These are phyloP conservation scores for Talaromyces sp. DNA, from an alignment of 2,329 filamentous ascomycete species.

Conservation along the genomic window DNA sequence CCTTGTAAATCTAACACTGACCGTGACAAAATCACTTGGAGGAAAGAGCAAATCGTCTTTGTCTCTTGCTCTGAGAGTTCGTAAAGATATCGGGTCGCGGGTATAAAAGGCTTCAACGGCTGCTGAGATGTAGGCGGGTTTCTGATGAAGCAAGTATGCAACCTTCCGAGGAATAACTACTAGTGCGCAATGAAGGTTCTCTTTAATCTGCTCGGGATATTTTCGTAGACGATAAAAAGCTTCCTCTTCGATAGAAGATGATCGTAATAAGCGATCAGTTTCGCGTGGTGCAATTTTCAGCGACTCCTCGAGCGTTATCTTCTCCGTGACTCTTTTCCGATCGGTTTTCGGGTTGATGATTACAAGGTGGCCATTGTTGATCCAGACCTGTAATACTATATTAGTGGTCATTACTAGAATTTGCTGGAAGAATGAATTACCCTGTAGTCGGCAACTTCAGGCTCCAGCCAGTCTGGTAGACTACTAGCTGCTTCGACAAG, in stretches of 20 bases:
- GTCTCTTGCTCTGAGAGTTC: constrained; percentile 60
- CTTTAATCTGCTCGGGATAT: constrained; percentile 72
- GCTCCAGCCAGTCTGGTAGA: constrained; percentile 85
- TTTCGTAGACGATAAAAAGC: constrained; percentile 84
- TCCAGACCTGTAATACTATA: constrained; percentile 63
- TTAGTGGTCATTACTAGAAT: constrained; percentile 13
- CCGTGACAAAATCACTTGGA: constrained; percentile 72
- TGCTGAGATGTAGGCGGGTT: constrained; percentile 73
- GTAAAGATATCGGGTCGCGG: constrained; percentile 73
- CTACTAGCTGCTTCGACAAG: constrained; percentile 89
- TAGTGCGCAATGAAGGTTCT: constrained; percentile 72
- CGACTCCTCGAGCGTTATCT: constrained; percentile 64
- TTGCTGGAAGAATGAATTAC: constrained; percentile 33
- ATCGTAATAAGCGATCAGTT: constrained; percentile 63
- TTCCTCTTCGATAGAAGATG: constrained; percentile 74
- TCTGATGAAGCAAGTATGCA: constrained; percentile 72
- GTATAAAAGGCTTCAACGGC: constrained; percentile 91
- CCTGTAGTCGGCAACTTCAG: constrained; percentile 81
- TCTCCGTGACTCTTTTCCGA: constrained; percentile 35
- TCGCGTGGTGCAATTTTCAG: constrained; percentile 57
- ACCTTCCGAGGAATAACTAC: constrained; percentile 76
- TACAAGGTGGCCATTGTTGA: constrained; percentile 70
- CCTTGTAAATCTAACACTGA: constrained; percentile 79
- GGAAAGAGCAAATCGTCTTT: constrained; percentile 61
- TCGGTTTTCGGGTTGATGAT: constrained; percentile 63